A percentile compares a stretch with the other conserved stretches of the same genome.
phyloP scores from a whole-genome alignment of 495 filamentous ascomycete species.

The Bacidia rubella region DNA sequence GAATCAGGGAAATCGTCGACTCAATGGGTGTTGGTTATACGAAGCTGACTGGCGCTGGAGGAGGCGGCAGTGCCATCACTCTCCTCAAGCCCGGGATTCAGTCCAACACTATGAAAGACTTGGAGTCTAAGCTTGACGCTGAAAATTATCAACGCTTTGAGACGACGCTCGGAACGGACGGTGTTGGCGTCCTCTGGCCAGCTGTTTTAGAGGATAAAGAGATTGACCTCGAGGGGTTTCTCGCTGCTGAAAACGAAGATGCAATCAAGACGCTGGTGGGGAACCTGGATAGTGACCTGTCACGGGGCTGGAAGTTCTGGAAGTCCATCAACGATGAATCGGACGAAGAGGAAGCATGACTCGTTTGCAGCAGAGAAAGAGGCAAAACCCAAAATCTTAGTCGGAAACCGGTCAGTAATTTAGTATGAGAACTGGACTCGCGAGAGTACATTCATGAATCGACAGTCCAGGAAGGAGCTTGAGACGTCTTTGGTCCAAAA shows the following conservation, averaged over 20 bases:
- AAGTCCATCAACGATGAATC: constrained; percentile 21
- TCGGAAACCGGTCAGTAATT: too few species aligned
- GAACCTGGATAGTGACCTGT: constrained; percentile 54
- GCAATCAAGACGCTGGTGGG: constrained; percentile 43
- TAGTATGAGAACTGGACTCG: too few species aligned
- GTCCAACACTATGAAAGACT: constrained; percentile 35
- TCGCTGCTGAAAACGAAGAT: constrained; percentile 52
- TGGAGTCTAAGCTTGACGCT: constrained; percentile 52
- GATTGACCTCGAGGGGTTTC: constrained; percentile 85
- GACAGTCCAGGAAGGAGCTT: too few species aligned
- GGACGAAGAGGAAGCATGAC: background rate
- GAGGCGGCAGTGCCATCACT: constrained; percentile 89
- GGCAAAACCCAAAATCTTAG: too few species aligned
- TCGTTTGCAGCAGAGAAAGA: too few species aligned
- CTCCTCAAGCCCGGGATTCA: constrained; percentile 55
- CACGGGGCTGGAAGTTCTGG: constrained; percentile 94
- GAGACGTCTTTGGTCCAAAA: too few species aligned
- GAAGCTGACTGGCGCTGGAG: constrained; percentile 90
- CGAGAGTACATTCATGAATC: too few species aligned
- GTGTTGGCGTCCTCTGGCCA: constrained; percentile 85
- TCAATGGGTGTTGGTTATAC: constrained; percentile 87
- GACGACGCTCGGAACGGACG: constrained; percentile 79
- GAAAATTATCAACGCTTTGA: constrained; percentile 77
- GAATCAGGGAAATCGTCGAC: constrained; percentile 84
- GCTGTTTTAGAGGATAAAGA: constrained; percentile 80